These are phyloP conservation scores for Tuber calosporum DNA, from an alignment of 495 filamentous ascomycete genomes.

Conservation along the genomic window DNA sequence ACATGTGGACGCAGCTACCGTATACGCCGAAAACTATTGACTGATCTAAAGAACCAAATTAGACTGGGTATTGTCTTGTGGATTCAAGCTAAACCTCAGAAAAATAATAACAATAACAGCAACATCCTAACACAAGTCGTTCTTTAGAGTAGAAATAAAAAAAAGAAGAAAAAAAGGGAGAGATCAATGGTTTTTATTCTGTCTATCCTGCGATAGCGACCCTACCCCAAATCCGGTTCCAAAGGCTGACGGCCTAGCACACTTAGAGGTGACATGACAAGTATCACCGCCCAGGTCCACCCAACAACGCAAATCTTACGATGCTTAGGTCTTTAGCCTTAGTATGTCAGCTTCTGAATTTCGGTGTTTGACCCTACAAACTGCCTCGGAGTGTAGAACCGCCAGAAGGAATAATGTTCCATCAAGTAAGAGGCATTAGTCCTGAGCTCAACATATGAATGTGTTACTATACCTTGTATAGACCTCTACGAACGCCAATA, in stretches of 20 bases:
- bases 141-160: neutral
- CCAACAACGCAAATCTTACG: slow-evolving; percentile 88
- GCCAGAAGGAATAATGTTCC: slow-evolving; percentile 93
- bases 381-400: slow-evolving; percentile 93
- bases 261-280: neutral
- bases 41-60: neutral
- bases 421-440: slow-evolving; percentile 8
- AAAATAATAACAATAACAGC: neutral
- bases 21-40: neutral
- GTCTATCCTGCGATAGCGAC: neutral
- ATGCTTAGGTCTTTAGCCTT: slow-evolving; percentile 93
- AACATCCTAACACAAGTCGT: neutral
- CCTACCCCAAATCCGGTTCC: neutral
- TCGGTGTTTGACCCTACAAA: slow-evolving; percentile 95
- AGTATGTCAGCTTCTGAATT: slow-evolving; percentile 96
- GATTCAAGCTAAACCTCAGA: neutral
- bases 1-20: neutral
- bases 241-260: neutral
- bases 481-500: slow-evolving; percentile 89
- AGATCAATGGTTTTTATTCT: neutral
- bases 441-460: neutral
- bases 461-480: slow-evolving; percentile 61
- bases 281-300: slow-evolving; percentile 67
- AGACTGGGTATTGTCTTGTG: neutral
- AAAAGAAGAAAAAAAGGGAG: too few species aligned